Conservation (phyloP, 1,284 basidiomycete species). For the Naganishia sp. region DNA sequence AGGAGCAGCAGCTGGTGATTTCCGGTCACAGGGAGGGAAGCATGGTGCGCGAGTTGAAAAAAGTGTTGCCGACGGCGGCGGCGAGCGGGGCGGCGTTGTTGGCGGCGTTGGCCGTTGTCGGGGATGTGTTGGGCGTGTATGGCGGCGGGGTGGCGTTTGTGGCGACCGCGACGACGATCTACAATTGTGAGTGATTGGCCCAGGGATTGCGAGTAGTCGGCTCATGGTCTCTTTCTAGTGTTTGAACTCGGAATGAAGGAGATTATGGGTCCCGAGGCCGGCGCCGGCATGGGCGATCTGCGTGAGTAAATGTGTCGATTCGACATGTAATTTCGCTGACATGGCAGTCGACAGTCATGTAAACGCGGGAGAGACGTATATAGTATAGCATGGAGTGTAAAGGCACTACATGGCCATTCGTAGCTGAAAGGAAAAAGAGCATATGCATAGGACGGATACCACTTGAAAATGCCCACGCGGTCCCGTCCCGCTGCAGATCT, state of each 20-base stretch:
- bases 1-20: slow-evolving; percentile 22
- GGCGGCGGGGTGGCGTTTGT: slow-evolving; percentile 22
- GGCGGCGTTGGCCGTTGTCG: slow-evolving; percentile 8
- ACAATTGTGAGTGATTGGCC: slow-evolving; percentile 6
- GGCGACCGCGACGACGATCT: slow-evolving; percentile 19
- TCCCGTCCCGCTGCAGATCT: no score
- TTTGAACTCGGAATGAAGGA: slow-evolving; percentile 27
- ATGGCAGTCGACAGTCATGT: no score
- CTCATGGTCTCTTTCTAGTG: neutral
- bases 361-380: no score
- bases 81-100: slow-evolving; percentile 11
- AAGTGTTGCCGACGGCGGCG: slow-evolving; percentile 14
- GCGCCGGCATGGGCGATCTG: slow-evolving; percentile 19
- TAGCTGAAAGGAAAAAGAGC: no score
- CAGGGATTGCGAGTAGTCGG: no score
- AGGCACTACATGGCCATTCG: no score
- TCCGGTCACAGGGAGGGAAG: slow-evolving; percentile 19
- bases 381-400: no score
- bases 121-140: slow-evolving; percentile 16
- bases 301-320: neutral
- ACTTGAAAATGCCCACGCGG: no score
- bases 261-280: slow-evolving; percentile 19
- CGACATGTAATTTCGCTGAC: no score
- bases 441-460: no score
- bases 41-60: slow-evolving; percentile 22